A percentile compares a stretch with the other conserved stretches of the same genome.
Evolutionary conservation across 495 filamentous ascomycete species (phyloP).

Genomic region (Penicillium psychrofluorescens): DNA sequence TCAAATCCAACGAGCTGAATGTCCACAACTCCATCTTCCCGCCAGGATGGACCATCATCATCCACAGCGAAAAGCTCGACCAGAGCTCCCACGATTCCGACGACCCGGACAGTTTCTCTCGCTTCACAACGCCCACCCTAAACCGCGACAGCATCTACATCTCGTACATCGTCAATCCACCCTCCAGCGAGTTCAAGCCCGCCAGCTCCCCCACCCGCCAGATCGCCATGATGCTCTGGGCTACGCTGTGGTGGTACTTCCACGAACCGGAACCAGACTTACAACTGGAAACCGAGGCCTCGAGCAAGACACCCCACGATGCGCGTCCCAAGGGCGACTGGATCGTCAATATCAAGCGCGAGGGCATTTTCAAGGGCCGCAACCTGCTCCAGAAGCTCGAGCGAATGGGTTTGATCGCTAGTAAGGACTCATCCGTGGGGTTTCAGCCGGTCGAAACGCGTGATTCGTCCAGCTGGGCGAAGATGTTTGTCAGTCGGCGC

Average conservation of each 20-base stretch:
- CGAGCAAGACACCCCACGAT: conserved; percentile 51
- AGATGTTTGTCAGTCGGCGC: conserved; percentile 74
- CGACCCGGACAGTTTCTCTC: conserved; percentile 19
- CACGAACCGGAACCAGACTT: conserved; percentile 50
- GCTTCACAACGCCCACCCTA: conserved; percentile 66
- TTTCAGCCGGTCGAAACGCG: conserved; percentile 49
- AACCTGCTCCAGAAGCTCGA: conserved; percentile 85
- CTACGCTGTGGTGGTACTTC: conserved; percentile 95
- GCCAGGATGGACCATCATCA: conserved; percentile 79
- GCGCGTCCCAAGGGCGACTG: conserved; percentile 82
- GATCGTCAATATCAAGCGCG: conserved; percentile 74
- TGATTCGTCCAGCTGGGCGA: conserved; percentile 57
- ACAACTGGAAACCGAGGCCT: conserved; percentile 53
- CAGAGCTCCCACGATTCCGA: conserved; percentile 20
- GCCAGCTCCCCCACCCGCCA: conserved; percentile 72
- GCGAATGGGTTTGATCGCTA: conserved; percentile 80
- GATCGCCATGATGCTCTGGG: conserved; percentile 95
- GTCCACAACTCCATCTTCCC: conserved; percentile 64
- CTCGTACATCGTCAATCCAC: conserved; percentile 80
- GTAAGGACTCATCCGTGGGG: conserved; percentile 69
- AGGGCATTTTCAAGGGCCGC: conserved; percentile 76
- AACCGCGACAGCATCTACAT: conserved; percentile 79
- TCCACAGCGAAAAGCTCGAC: conserved; percentile 61
- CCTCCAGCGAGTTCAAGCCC: conserved; percentile 70
- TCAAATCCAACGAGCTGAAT: conserved; percentile 73